A percentile compares a stretch with the other conserved stretches of the same genome.
phyloP scores from a whole-genome alignment of 2,329 filamentous ascomycete genomes.

The Colletotrichum coccodes region DNA sequence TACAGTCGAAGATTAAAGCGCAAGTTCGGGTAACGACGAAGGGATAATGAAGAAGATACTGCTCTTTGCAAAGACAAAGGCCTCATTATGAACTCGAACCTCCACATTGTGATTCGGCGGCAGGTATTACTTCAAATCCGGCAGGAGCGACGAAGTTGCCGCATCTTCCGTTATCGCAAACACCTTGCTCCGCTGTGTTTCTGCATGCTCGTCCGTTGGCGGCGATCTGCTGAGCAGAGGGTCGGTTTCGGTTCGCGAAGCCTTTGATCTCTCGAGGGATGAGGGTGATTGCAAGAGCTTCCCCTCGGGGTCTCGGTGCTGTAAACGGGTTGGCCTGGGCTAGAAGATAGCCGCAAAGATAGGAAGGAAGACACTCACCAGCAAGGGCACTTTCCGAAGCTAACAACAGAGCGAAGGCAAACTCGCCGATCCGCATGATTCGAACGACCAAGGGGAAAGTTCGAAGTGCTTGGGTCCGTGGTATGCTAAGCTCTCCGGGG shows the following conservation, averaged over 20 bases:
- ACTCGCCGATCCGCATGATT: neutral
- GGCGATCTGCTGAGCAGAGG: neutral
- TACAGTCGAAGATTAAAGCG: neutral
- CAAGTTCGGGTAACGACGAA: neutral
- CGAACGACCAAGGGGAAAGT: too few species aligned
- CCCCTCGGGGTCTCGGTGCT: slow-evolving; percentile 9
- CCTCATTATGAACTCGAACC: neutral
- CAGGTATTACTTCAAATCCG: slow-evolving; percentile 8
- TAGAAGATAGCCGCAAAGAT: neutral
- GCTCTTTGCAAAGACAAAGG: neutral
- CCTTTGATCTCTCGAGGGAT: neutral
- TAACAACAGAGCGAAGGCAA: neutral
- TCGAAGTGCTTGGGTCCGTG: too few species aligned
- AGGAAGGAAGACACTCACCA: neutral
- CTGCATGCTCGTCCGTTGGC: slow-evolving; percentile 16
- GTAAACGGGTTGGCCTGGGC: neutral
- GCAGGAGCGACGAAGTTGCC: slow-evolving; percentile 22
- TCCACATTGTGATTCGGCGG: slow-evolving; percentile 13
- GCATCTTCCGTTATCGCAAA: slow-evolving; percentile 26
- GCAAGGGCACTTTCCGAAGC: neutral
- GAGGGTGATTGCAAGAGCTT: slow-evolving; percentile 3
- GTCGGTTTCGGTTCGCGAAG: neutral
- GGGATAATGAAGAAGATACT: neutral
- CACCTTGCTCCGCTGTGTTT: neutral
- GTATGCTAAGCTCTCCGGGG: neutral